Base-by-base conservation (phyloP, 169 alveolate genomes). In the Condylostoma magnum region DNA sequence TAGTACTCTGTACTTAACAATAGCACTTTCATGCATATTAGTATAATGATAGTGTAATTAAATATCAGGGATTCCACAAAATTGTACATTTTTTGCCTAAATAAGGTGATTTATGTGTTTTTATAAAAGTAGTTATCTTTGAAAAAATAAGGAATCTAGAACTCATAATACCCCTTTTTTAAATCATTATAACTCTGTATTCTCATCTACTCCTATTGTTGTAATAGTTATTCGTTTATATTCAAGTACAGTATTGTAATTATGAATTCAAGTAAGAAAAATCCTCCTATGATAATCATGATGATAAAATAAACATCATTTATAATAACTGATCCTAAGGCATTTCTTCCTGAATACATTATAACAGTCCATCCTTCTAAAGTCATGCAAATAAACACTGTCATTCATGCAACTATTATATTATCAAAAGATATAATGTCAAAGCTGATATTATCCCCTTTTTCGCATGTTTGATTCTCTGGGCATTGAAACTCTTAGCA, bases 361-460 rank as follows among this genome's bases (percentile, higher is more conserved):
- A 70, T 63, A 2, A 53, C 60, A 34, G 87, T 79, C 89, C 93
- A 86, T 0, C 90, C 93, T 53, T 77, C 87, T 25, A 86, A 52
- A n/a, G 89, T 78, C 28, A 83, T 69, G 28, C 48, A 74, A 31
- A 65, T 63, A 46, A 80, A 84, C 3, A 84, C 71, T 1, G 86
- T 56, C 38, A 84, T 54, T n/a, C 60, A 18, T 51, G 65, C 56
- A 58, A 38, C 38, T 10, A 44, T 34, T n/a, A 79, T 52, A 47
- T 73, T 55, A 36, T 83, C 90, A 43, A 79, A 83, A 6, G 69
- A 50, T 10, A 78, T 69, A 30, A 69, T 73, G 1, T 70, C 85
- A 33, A 81, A 81, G 33, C 63, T 81, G 15, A 25, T 20, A 25
- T 20, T 28, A 8, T 18, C 33, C 8, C 46, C 15, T 27, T 63